Evolutionary conservation across 768 basidiomycete species (phyloP).

Genomic region (Hebeloma cylindrosporum): DNA sequence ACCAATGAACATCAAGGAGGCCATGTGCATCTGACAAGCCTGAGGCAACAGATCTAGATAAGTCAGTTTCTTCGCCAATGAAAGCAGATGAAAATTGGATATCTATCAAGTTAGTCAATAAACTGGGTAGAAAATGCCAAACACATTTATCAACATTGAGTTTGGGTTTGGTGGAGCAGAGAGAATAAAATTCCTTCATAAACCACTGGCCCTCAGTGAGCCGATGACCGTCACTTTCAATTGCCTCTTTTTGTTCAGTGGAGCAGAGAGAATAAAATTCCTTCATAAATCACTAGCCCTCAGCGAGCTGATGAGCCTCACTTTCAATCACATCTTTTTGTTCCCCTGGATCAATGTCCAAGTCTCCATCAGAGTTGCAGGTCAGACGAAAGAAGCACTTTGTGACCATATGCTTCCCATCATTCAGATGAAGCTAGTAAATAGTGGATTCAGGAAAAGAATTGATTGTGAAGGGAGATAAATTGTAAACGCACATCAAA

Average conservation of each 20-base stretch:
- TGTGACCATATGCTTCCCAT: background rate
- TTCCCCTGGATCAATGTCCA: too few species aligned
- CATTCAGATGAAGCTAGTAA: background rate
- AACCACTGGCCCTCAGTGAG: background rate
- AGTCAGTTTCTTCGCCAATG: background rate
- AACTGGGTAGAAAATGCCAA: background rate
- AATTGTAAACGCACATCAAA: background rate
- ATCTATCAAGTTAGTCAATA: background rate
- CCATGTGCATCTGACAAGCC: background rate
- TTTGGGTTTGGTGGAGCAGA: background rate
- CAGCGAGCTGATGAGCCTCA: background rate
- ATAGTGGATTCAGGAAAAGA: too few species aligned
- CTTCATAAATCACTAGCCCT: conserved; percentile 1
- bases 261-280: conserved; percentile 1
- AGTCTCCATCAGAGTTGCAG: too few species aligned
- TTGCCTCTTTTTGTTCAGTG: background rate
- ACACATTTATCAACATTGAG: background rate
- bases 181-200: conserved; percentile 6
- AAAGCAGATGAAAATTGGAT: conserved; percentile 1
- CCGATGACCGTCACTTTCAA: background rate
- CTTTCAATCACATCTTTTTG: background rate
- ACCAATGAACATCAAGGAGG: background rate
- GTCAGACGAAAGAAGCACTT: conserved; percentile 3
- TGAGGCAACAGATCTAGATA: background rate
- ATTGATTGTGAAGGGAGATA: too few species aligned